Evolutionary conservation across 805 yeast genomes (phyloP).

Genomic region (Metschnikowia lochheadii): DNA sequence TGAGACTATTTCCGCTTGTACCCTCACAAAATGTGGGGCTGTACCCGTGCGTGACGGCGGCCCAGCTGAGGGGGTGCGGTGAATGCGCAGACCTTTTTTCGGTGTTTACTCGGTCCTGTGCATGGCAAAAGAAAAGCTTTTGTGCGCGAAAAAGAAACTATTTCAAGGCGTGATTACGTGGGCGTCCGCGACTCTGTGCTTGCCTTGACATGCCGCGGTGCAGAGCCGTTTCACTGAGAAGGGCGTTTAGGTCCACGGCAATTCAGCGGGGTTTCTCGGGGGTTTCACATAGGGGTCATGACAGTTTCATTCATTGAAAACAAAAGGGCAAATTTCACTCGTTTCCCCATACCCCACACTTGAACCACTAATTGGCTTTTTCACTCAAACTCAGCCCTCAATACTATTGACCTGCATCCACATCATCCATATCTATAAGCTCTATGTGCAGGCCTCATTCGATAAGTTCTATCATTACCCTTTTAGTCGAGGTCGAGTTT

Average conservation of each 20-base stretch:
- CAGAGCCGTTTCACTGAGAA: background rate
- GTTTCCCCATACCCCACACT: too few species aligned
- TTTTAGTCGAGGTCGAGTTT: too few species aligned
- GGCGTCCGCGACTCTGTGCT: background rate
- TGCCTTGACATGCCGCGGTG: background rate
- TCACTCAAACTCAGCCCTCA: too few species aligned
- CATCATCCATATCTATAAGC: too few species aligned
- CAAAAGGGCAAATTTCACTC: too few species aligned
- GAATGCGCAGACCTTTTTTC: conserved; percentile 2
- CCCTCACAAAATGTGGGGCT: background rate
- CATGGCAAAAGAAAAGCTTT: background rate
- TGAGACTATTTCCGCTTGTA: background rate
- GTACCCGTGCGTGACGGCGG: background rate
- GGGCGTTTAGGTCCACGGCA: background rate
- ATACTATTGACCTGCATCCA: too few species aligned
- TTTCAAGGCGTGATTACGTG: background rate
- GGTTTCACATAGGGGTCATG: background rate
- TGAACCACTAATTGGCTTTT: too few species aligned
- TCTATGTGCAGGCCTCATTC: too few species aligned
- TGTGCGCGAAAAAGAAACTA: background rate
- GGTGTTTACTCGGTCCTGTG: background rate
- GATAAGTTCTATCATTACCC: too few species aligned
- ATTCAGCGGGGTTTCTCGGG: too few species aligned
- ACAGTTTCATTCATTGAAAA: background rate
- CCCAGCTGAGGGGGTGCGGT: background rate